Base-by-base conservation (phyloP, 768 basidiomycete genomes). In the Leccinum olivaceopallidum region DNA sequence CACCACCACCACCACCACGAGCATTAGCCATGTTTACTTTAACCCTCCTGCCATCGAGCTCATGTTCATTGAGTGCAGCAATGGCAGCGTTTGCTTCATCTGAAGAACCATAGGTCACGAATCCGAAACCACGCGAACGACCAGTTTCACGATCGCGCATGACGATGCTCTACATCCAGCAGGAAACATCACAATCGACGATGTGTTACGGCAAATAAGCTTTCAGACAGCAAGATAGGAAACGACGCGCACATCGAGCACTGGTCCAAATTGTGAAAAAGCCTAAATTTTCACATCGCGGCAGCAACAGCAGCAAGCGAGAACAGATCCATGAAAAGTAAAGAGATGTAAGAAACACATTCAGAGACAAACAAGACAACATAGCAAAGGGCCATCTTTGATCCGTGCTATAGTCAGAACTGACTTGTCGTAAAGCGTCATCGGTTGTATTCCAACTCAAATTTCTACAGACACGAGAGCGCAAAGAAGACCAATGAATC, bases 91-190 rank as follows among this genome's bases (percentile, higher is more conserved):
- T 79, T 50, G 95, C 95, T 74, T 96, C 94, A 32, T 76, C 69
- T 13, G 70, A 49, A 53, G 75, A 72, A 64, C 79, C 75, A 75
- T 80, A 95, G 57, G 92, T 95, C 63, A 98, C 95, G 78, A 98
- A 98, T 63, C 95, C 95, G 75, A 98, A 98, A 71, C 95, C 95
- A 73, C 95, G 90, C 65, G 94, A 96, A 72, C 95, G 93, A 62
- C 93, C 92, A 66, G 96, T 98, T 73, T 97, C 96, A 73, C 95
- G 93, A 80, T 98, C 95, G 80, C 93, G 90, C 95, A 96, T 96
- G 76, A 96, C 94, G 79, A 96, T 94, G 68, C 90, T 91, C 94
- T 97, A 65, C 77, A 74, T 60, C 54, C 49, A 55, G 47, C 53
- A 67, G 65, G 67, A 59, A 78, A 74, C 68, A 79, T 71, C 75